Base-by-base conservation (phyloP, 2,329 filamentous ascomycete genomes). In the Dryadomyces quercivorus region DNA sequence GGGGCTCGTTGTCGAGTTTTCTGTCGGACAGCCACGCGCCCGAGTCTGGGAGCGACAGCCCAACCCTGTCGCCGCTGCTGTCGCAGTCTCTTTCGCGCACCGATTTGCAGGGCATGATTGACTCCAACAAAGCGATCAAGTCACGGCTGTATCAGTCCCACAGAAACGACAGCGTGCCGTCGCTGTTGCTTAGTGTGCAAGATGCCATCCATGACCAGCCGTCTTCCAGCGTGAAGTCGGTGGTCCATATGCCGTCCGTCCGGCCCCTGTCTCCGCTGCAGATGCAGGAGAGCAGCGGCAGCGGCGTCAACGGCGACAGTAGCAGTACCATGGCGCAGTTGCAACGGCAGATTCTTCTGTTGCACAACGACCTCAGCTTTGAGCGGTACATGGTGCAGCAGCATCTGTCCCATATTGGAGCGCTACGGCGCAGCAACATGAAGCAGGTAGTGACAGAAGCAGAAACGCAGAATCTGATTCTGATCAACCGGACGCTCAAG, bases 371-470 rank as follows among this genome's bases (percentile, higher is more conserved):
- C 61, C 73, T 93, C 46, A 87, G 86, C 59, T 93, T 92, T 63
- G 88, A 93, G 66, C 77, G 86, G 26, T 92, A 89, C 66, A 76
- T 92, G 62, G 92, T 91, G 64, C 81, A 89, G 59, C 88, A 93
- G 63, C 88, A 92, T 65, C 80, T 91, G 60, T 80, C 84, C 2
- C 86, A 92, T 56, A 91, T 93, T 63, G 86, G 86, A 1, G 85
- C 88, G 62, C 70, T 93, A 45, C 84, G 87, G 60, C 77, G 86
- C 15, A 82, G 83, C 58, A 84, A 89, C 56, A 81, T 92, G 59
- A 80, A 80, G 59, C 85, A 91, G 65, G 86, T 86, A 8, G 85
- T 86, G 1, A 85, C 81, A 1, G 88, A 92, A 64, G 87, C 88
- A 0, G 87, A 93, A 64, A 89, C 85, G 2, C 86, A 92, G 60